phyloP scores from a whole-genome alignment of 2,329 filamentous ascomycete genomes.

The Botryotinia globosa region DNA sequence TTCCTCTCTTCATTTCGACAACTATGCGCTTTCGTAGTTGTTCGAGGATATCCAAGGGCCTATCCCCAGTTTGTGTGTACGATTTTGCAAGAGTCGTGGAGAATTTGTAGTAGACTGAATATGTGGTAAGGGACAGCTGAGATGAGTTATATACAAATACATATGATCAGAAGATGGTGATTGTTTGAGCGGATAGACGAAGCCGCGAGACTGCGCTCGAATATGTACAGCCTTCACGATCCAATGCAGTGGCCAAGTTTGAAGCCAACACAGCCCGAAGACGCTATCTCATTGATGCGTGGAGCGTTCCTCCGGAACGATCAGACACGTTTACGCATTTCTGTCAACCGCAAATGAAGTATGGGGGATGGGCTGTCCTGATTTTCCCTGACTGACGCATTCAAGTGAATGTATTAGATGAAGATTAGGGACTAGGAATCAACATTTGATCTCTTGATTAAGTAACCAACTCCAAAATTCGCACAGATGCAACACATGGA shows the following conservation, averaged over 20 bases:
- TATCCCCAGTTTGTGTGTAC: not conserved
- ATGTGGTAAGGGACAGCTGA: not conserved
- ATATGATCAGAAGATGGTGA: not conserved
- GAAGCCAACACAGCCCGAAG: not conserved
- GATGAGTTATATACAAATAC: too few species aligned
- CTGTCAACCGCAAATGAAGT: not conserved
- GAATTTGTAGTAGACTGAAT: not conserved
- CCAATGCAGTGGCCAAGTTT: not conserved
- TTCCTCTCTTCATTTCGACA: too few species aligned
- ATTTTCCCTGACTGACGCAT: not conserved
- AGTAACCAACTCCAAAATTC: not conserved
- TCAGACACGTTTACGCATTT: not conserved
- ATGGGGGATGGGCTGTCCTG: not conserved
- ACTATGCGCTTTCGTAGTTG: not conserved
- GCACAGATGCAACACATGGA: not conserved
- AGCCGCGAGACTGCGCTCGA: not conserved
- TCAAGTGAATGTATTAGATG: not conserved
- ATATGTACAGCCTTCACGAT: not conserved
- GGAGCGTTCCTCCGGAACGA: not conserved
- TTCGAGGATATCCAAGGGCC: not conserved
- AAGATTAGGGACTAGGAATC: not conserved
- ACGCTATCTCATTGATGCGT: not conserved
- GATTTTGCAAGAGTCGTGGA: not conserved
- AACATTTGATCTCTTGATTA: not conserved
- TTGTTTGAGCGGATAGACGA: not conserved